A percentile compares a stretch with the other conserved stretches of the same genome.
Conservation (phyloP, 2,329 filamentous ascomycete species). For the Fusarium fujikuroi region DNA sequence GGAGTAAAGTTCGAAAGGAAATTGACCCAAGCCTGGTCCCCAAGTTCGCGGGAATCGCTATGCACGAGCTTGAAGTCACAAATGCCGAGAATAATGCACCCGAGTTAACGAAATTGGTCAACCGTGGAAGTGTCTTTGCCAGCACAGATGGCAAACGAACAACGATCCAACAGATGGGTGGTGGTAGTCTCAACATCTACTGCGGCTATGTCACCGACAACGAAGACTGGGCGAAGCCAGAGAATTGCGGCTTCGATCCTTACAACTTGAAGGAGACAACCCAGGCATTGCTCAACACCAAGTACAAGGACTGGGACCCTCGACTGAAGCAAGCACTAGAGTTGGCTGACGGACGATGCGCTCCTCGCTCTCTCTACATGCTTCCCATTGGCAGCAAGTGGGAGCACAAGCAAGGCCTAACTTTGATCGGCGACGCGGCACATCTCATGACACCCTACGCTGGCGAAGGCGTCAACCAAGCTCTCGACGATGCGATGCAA, state of each 20-base stretch:
- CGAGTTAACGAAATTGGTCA: slow-evolving; percentile 56
- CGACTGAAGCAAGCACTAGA: slow-evolving; percentile 55
- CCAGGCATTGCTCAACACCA: slow-evolving; percentile 49
- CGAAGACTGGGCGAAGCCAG: slow-evolving; percentile 50
- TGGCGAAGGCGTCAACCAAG: slow-evolving; percentile 69
- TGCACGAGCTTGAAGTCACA: slow-evolving; percentile 55
- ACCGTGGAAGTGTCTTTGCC: slow-evolving; percentile 59
- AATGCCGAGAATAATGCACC: slow-evolving; percentile 56
- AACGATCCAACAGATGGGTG: slow-evolving; percentile 55
- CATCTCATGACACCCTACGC: slow-evolving; percentile 69
- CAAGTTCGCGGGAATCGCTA: slow-evolving; percentile 57
- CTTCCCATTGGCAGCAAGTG: slow-evolving; percentile 63
- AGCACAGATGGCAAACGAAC: slow-evolving; percentile 56
- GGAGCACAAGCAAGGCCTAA: slow-evolving; percentile 59
- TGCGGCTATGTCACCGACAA: slow-evolving; percentile 52
- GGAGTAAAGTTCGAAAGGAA: slow-evolving; percentile 49
- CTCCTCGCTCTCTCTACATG: slow-evolving; percentile 60
- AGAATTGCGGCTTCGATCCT: slow-evolving; percentile 58
- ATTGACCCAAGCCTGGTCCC: slow-evolving; percentile 54
- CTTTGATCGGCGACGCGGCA: slow-evolving; percentile 68
- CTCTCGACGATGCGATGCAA: slow-evolving; percentile 63
- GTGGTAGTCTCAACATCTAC: slow-evolving; percentile 58
- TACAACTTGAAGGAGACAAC: slow-evolving; percentile 52
- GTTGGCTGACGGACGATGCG: slow-evolving; percentile 52
- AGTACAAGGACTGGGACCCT: slow-evolving; percentile 55